Evolutionary conservation across 371 early-diverging fungal genomes (phyloP).

Genomic region (Rhizomucor pusillus): DNA sequence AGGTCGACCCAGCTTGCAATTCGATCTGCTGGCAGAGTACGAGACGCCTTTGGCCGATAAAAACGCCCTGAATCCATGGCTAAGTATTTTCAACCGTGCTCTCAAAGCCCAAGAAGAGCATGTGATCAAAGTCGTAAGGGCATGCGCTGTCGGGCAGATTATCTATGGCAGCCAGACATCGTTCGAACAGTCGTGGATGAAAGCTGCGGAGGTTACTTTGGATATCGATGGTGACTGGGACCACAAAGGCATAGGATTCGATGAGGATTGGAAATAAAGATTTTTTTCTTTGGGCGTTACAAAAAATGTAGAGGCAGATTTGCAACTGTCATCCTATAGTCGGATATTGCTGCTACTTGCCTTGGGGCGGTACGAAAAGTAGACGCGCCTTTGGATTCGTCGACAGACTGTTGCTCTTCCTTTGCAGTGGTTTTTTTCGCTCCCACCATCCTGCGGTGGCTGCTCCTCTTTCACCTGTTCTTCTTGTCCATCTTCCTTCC

Average conservation of each 20-base stretch:
- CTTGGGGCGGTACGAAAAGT: too few relatives aligned
- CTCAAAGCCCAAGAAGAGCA: slow-evolving; percentile 50
- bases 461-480: too few relatives aligned
- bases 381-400: too few relatives aligned
- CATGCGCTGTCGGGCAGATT: slow-evolving; percentile 41
- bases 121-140: slow-evolving; percentile 50
- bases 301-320: too few relatives aligned
- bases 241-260: slow-evolving; percentile 40
- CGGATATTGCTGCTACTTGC: too few relatives aligned
- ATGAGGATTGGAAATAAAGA: slow-evolving; percentile 29
- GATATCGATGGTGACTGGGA: slow-evolving; percentile 39
- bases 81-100: slow-evolving; percentile 37
- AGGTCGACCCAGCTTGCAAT: slow-evolving; percentile 43
- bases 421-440: too few relatives aligned
- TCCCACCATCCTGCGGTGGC: too few relatives aligned
- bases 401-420: too few relatives aligned
- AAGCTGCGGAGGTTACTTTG: slow-evolving; percentile 38
- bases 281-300: too few relatives aligned
- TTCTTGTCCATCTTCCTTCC: too few relatives aligned
- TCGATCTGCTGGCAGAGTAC: slow-evolving; percentile 33
- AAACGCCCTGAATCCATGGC: slow-evolving; percentile 44
- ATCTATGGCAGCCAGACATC: slow-evolving; percentile 30
- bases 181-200: slow-evolving; percentile 18
- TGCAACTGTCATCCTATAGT: too few relatives aligned
- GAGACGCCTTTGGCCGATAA: slow-evolving; percentile 6